A percentile compares a stretch with the other conserved stretches of the same genome.
Evolutionary conservation across 352 stramenopile genomes (phyloP).

Genomic region (Peronospora farinosa): DNA sequence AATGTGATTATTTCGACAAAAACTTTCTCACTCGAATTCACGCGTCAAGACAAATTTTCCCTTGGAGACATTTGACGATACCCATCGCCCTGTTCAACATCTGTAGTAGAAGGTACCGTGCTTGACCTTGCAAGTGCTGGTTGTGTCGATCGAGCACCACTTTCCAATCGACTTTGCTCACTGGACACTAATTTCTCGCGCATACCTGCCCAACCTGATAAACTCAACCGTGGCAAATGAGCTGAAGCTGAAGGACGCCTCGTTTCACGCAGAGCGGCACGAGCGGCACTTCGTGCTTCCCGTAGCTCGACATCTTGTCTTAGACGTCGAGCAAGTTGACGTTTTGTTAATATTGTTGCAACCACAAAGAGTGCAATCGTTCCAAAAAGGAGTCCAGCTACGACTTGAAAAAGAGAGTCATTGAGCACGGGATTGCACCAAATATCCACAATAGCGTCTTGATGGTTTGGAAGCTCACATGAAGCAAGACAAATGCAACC

Average conservation of each 20-base stretch:
- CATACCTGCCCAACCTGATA: slow-evolving; percentile 48
- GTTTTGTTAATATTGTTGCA: slow-evolving; percentile 17
- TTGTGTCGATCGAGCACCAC: slow-evolving; percentile 1
- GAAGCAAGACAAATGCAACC: slow-evolving; percentile 42
- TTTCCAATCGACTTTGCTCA: slow-evolving; percentile 20
- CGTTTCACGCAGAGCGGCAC: slow-evolving; percentile 10
- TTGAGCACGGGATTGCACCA: slow-evolving; percentile 25
- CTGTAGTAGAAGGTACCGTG: slow-evolving; percentile 10
- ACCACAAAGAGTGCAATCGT: slow-evolving; percentile 28
- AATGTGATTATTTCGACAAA: slow-evolving; percentile 1
- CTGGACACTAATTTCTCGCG: slow-evolving; percentile 39
- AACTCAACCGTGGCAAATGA: slow-evolving; percentile 30
- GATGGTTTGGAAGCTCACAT: slow-evolving; percentile 28
- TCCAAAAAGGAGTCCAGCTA: slow-evolving; percentile 19
- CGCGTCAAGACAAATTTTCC: slow-evolving; percentile 14
- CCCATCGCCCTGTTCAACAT: slow-evolving; percentile 35
- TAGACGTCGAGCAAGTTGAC: slow-evolving; percentile 17
- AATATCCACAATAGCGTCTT: slow-evolving; percentile 22
- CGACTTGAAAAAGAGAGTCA: slow-evolving; percentile 24
- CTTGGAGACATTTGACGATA: slow-evolving; percentile 34
- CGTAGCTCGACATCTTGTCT: slow-evolving; percentile 11
- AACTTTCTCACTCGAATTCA: slow-evolving; percentile 9
- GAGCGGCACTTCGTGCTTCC: slow-evolving; percentile 7
- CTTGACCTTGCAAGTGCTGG: slow-evolving; percentile 18
- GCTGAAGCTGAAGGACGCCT: slow-evolving; percentile 12